Conservation (phyloP, 1,284 basidiomycete species). For the Apiotrichum mycotoxinovorans region DNA sequence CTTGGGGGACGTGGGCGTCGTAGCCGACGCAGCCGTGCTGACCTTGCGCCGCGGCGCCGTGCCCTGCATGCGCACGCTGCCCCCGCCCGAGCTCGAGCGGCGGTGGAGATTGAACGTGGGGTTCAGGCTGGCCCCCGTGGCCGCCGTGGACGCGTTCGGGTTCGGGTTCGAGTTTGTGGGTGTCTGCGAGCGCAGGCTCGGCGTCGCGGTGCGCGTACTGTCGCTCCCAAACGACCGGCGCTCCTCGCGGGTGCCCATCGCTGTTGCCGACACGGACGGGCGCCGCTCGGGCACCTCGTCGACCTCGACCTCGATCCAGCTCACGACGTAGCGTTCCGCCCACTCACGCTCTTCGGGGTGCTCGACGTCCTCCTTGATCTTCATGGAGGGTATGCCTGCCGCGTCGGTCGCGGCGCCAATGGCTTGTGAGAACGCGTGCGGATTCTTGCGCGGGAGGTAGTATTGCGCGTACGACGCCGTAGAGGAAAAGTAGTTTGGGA, state of each 20-base stretch:
- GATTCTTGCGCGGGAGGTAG: conserved; percentile 64
- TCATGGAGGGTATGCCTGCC: conserved; percentile 30
- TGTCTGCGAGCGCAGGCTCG: conserved; percentile 3
- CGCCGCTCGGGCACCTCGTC: conserved; percentile 40
- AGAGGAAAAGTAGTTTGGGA: conserved; percentile 89
- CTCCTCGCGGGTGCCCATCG: conserved; percentile 29
- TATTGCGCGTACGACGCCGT: conserved; percentile 93
- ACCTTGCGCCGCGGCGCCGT: neutral
- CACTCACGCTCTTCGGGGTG: conserved; percentile 58
- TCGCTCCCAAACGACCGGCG: conserved; percentile 26
- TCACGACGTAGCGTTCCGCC: conserved; percentile 78
- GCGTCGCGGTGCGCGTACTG: conserved; percentile 30
- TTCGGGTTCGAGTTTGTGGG: neutral
- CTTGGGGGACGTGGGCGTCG: neutral
- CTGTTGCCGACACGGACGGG: conserved; percentile 8
- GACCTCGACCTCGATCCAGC: conserved; percentile 68
- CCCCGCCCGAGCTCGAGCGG: conserved; percentile 2
- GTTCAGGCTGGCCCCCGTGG: neutral
- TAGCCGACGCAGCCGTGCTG: neutral
- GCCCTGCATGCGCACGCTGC: neutral
- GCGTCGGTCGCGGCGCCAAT: conserved; percentile 49
- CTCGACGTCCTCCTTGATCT: conserved; percentile 45
- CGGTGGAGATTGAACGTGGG: neutral
- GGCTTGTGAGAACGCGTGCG: conserved; percentile 42
- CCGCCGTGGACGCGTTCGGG: no score